Percentiles rank a stretch among this genome's conserved stretches.
Conservation (phyloP, 768 basidiomycete genomes). For the Tulasnella sp. region DNA sequence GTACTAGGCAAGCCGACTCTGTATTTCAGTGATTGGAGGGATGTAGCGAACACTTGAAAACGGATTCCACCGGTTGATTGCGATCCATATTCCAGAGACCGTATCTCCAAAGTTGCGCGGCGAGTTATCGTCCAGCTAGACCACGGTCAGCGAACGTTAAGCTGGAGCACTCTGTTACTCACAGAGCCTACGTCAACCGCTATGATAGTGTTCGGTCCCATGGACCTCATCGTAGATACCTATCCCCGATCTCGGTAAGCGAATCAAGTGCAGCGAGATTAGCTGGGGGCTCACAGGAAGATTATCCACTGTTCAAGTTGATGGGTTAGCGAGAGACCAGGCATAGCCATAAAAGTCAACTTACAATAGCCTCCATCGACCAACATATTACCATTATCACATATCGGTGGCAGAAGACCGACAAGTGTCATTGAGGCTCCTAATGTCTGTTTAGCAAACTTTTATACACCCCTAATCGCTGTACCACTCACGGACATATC, state of each 20-base stretch:
- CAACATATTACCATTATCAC: constrained; percentile 87
- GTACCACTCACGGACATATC: constrained; percentile 65
- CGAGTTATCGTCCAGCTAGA: constrained; percentile 86
- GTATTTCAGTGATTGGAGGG: constrained; percentile 89
- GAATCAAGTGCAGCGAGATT: background rate
- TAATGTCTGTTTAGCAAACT: constrained; percentile 32
- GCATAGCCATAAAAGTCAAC: constrained; percentile 34
- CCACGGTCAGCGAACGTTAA: background rate
- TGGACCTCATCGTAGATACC: constrained; percentile 87
- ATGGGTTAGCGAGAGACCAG: constrained; percentile 26
- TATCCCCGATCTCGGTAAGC: constrained; percentile 35
- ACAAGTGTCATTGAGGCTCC: constrained; percentile 98
- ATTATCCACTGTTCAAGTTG: constrained; percentile 64
- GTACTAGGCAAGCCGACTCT: constrained; percentile 91
- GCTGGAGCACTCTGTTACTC: constrained; percentile 31
- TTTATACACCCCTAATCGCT: background rate
- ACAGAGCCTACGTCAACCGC: constrained; percentile 92
- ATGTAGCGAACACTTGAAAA: constrained; percentile 72
- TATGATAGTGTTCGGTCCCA: constrained; percentile 86
- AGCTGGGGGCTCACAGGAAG: constrained; percentile 57
- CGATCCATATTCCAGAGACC: constrained; percentile 92
- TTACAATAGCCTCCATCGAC: constrained; percentile 86
- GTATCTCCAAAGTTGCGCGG: constrained; percentile 93
- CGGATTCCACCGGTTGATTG: constrained; percentile 90
- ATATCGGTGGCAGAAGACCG: constrained; percentile 88